Conservation (phyloP, 2,329 filamentous ascomycete species). For the Coleophoma crateriformis region DNA sequence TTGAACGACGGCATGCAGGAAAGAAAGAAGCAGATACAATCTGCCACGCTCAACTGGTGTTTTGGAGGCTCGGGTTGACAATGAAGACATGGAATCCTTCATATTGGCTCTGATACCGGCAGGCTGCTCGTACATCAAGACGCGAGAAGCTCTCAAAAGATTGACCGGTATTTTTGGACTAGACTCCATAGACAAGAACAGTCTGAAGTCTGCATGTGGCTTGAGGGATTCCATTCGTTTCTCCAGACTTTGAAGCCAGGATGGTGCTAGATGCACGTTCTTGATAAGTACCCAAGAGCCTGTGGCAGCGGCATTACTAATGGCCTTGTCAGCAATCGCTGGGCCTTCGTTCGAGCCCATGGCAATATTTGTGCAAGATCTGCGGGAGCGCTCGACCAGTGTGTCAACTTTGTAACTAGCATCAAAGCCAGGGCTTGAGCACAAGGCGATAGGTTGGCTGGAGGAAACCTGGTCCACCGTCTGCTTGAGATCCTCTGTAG, state of each 20-base stretch:
- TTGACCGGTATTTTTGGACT: constrained; percentile 97
- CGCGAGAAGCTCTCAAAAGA: constrained; percentile 82
- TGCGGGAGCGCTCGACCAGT: constrained; percentile 76
- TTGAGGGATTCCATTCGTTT: constrained; percentile 95
- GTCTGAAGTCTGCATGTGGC: constrained; percentile 83
- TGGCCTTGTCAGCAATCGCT: constrained; percentile 89
- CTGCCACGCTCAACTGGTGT: constrained; percentile 86
- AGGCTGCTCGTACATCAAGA: constrained; percentile 97
- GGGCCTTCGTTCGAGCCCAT: constrained; percentile 98
- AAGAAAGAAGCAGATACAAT: constrained; percentile 85
- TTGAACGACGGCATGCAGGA: constrained; percentile 93
- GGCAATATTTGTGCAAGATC: constrained; percentile 91
- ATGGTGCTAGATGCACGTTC: constrained; percentile 94
- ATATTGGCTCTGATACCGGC: constrained; percentile 96
- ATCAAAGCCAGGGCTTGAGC: constrained; percentile 94
- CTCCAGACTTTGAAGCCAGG: constrained; percentile 95
- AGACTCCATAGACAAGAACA: constrained; percentile 98
- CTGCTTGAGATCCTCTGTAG: constrained; percentile 77
- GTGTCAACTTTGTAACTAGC: constrained; percentile 98
- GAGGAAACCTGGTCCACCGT: constrained; percentile 82
- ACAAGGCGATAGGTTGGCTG: constrained; percentile 80
- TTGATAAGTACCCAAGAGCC: constrained; percentile 98
- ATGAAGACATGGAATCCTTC: constrained; percentile 89
- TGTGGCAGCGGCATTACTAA: constrained; percentile 83
- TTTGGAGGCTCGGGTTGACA: constrained; percentile 71